These are phyloP conservation scores for Xylaria sp. DNA, from an alignment of 2,329 filamentous ascomycete species.

Conservation along the genomic window DNA sequence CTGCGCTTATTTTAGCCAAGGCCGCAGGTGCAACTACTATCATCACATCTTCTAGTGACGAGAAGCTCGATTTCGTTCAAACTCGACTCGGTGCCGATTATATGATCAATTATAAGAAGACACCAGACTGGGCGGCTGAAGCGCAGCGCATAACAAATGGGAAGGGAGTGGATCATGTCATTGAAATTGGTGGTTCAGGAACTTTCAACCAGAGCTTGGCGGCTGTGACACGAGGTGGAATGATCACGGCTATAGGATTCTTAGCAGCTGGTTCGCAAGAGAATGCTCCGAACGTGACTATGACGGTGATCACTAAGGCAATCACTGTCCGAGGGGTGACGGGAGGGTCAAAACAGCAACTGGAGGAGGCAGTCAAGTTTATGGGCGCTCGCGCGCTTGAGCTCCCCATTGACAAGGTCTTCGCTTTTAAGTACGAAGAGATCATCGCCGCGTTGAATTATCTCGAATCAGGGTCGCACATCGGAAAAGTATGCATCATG, in stretches of 20 bases:
- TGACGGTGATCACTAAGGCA: conserved; percentile 46
- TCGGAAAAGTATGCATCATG: conserved; percentile 53
- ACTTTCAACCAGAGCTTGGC: conserved; percentile 59
- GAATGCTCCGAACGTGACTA: conserved; percentile 50
- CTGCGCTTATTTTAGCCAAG: conserved; percentile 59
- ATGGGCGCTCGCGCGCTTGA: conserved; percentile 44
- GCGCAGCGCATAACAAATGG: conserved; percentile 57
- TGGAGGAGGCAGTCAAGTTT: conserved; percentile 51
- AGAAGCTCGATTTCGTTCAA: conserved; percentile 56
- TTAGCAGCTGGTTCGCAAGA: conserved; percentile 38
- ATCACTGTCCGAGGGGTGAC: conserved; percentile 52
- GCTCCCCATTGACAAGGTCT: conserved; percentile 52
- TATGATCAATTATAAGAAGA: conserved; percentile 62
- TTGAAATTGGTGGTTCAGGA: conserved; percentile 55
- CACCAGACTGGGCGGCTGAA: conserved; percentile 58
- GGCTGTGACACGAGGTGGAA: conserved; percentile 57
- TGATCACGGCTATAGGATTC: conserved; percentile 60
- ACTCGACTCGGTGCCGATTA: conserved; percentile 56
- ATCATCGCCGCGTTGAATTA: conserved; percentile 40
- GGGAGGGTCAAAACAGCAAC: conserved; percentile 51
- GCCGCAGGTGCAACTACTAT: conserved; percentile 58
- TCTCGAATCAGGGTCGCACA: conserved; percentile 46
- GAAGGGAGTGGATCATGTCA: conserved; percentile 56
- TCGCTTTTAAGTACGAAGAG: conserved; percentile 49
- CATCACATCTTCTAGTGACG: conserved; percentile 64